Conservation (phyloP, 2,329 filamentous ascomycete species). For the Colletotrichum caudatum region DNA sequence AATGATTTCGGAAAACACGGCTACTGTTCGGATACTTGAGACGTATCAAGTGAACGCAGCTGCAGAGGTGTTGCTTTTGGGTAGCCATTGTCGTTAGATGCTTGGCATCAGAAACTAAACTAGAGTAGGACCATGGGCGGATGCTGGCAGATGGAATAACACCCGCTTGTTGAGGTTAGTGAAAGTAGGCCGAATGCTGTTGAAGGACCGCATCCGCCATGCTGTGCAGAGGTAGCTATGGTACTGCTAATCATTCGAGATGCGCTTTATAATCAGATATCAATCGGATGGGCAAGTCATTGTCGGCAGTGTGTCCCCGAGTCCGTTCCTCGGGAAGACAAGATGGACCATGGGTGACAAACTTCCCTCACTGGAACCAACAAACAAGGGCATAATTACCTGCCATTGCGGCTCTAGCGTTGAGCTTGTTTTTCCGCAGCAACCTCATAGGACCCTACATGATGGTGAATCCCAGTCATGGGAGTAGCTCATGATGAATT, state of each 20-base stretch:
- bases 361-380: not conserved
- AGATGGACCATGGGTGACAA: not conserved
- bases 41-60: not conserved
- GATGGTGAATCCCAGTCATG: constrained; percentile 1
- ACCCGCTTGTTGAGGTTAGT: no score
- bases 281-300: constrained; percentile 2
- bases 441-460: not conserved
- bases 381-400: not conserved
- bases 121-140: constrained; percentile 4
- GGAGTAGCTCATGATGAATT: constrained; percentile 1
- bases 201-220: not conserved
- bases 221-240: not conserved
- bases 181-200: not conserved
- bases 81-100: not conserved
- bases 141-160: constrained; percentile 32
- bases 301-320: constrained; percentile 10
- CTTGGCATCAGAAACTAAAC: constrained; percentile 7
- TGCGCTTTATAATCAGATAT: constrained; percentile 16
- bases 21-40: not conserved
- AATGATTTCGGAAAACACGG: not conserved
- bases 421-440: constrained; percentile 37
- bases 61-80: not conserved
- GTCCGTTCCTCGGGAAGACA: constrained; percentile 23
- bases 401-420: constrained; percentile 24
- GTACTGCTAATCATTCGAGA: constrained; percentile 10